phyloP scores from a whole-genome alignment of 805 yeast species.

The Clavispora santaluciae region DNA sequence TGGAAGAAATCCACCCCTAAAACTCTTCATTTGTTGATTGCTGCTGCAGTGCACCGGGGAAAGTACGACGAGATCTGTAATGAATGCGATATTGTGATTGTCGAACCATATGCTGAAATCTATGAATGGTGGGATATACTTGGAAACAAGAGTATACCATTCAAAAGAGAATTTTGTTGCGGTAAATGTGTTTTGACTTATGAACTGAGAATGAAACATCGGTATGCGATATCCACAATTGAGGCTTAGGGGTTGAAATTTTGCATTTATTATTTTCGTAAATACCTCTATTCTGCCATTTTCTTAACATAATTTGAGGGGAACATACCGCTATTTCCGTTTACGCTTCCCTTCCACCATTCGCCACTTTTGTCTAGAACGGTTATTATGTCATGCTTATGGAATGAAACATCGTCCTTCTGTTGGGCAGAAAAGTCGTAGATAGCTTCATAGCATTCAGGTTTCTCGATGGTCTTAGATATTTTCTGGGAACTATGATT shows the following conservation, averaged over 20 bases:
- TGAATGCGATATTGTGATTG: slow-evolving; percentile 42
- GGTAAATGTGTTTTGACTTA: slow-evolving; percentile 40
- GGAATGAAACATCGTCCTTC: slow-evolving; percentile 40
- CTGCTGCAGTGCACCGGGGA: slow-evolving; percentile 50
- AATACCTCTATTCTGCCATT: neutral
- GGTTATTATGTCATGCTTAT: slow-evolving; percentile 39
- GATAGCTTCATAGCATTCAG: slow-evolving; percentile 31
- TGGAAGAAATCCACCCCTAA: slow-evolving; percentile 51
- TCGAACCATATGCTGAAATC: slow-evolving; percentile 55
- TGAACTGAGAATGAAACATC: slow-evolving; percentile 5
- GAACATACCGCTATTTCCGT: slow-evolving; percentile 27
- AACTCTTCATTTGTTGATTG: slow-evolving; percentile 41
- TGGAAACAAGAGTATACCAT: slow-evolving; percentile 45
- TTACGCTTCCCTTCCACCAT: slow-evolving; percentile 36
- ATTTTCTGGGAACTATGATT: neutral
- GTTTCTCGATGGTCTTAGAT: neutral
- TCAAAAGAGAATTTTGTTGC: slow-evolving; percentile 52
- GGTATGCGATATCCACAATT: neutral
- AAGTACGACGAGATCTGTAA: slow-evolving; percentile 50
- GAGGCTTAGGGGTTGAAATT: neutral
- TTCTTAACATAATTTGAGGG: slow-evolving; percentile 29
- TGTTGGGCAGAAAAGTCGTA: slow-evolving; percentile 34
- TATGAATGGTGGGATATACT: slow-evolving; percentile 67
- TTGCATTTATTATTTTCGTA: neutral
- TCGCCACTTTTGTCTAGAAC: slow-evolving; percentile 27